A percentile compares a stretch with the other conserved stretches of the same genome.
phyloP scores from a whole-genome alignment of 177 flowering plant species.

The Vitis hybrid region DNA sequence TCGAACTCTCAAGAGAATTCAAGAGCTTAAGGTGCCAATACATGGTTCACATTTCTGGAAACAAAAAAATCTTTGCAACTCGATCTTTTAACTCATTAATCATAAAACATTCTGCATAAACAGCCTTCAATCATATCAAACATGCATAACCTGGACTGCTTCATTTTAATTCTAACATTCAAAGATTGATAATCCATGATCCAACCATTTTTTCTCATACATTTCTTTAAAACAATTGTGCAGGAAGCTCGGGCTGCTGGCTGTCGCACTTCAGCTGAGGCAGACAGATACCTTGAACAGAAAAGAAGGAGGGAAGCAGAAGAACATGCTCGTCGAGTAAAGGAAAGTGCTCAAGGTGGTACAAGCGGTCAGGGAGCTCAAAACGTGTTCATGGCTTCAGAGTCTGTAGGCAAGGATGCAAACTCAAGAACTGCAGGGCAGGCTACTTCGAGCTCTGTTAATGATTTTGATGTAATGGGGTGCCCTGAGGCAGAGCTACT shows the following conservation, averaged over 20 bases:
- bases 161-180: too few relatives aligned
- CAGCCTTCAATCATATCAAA: not conserved
- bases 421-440: conserved; percentile 18
- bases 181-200: not conserved
- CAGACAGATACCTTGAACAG: conserved; percentile 35
- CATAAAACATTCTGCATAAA: not conserved
- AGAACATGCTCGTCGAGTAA: conserved; percentile 23
- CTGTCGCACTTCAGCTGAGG: conserved; percentile 41
- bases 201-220: not conserved
- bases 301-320: conserved; percentile 38
- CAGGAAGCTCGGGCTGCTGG: conserved; percentile 49
- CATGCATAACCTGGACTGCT: too few relatives aligned
- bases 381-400: conserved; percentile 21
- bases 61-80: not conserved
- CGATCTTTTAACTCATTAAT: not conserved
- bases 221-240: not conserved
- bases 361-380: conserved; percentile 22
- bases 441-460: conserved; percentile 20
- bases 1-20: conserved; percentile 33
- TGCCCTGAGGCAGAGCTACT: conserved; percentile 27
- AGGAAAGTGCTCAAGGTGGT: conserved; percentile 20
- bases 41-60: not conserved
- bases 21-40: conserved; percentile 35
- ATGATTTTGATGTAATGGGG: conserved; percentile 22
- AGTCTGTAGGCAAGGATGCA: conserved; percentile 26